These are phyloP conservation scores for Pseudotulostoma volvatum DNA, from an alignment of 495 filamentous ascomycete genomes.

Conservation along the genomic window DNA sequence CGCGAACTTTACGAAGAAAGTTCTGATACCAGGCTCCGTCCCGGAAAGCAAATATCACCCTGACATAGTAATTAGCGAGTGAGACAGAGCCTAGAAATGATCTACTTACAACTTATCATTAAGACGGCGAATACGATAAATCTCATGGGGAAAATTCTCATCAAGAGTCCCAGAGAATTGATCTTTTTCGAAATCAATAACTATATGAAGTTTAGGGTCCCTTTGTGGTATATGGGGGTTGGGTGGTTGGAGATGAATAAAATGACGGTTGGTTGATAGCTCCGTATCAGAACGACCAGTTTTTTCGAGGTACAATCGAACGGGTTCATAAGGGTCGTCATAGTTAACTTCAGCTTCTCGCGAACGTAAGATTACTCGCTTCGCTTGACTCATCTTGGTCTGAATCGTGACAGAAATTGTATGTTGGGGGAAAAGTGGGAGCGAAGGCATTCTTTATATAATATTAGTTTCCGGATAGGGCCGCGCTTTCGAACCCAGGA, in stretches of 20 bases:
- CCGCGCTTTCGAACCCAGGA: too few relatives aligned
- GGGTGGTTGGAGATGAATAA: constrained; percentile 3
- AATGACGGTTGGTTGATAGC: constrained; percentile 1
- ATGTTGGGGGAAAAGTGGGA: too few relatives aligned
- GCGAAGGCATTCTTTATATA: too few relatives aligned
- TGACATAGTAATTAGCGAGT: neutral
- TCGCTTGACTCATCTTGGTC: constrained; percentile 2
- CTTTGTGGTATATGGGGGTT: constrained; percentile 1
- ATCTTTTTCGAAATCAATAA: constrained; percentile 4
- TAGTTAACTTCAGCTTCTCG: constrained; percentile 2
- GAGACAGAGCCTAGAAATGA: neutral
- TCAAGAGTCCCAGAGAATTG: constrained; percentile 1
- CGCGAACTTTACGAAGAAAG: constrained; percentile 2
- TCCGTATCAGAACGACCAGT: neutral
- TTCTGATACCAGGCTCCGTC: neutral
- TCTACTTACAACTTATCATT: constrained; percentile 1
- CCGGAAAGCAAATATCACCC: neutral
- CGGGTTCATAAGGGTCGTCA: neutral
- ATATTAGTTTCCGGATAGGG: too few relatives aligned
- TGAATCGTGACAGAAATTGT: too few relatives aligned
- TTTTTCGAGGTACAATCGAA: constrained; percentile 2
- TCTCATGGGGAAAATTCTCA: constrained; percentile 2
- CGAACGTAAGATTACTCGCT: constrained; percentile 3
- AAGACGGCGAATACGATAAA: constrained; percentile 1
- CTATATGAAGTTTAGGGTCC: constrained; percentile 4